These are phyloP conservation scores for Scheffersomyces lignosus DNA, from an alignment of 805 yeast genomes.

Conservation along the genomic window DNA sequence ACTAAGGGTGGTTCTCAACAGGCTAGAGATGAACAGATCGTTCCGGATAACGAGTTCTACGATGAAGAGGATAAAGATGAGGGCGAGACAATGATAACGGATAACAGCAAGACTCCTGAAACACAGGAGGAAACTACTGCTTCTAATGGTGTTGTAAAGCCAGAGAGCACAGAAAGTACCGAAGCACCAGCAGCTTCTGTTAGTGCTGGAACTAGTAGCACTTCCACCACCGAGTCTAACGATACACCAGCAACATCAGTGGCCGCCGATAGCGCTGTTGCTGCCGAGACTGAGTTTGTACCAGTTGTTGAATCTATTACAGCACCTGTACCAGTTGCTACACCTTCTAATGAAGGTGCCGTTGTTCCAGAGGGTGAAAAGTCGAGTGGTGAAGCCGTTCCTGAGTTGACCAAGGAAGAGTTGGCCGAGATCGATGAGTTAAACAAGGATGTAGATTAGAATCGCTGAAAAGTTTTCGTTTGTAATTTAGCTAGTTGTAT, in stretches of 20 bases:
- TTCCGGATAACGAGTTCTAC: conserved; percentile 76
- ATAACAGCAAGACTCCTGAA: neutral
- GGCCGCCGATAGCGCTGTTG: neutral
- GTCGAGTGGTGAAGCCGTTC: neutral
- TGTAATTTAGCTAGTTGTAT: conserved; percentile 1
- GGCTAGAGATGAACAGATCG: conserved; percentile 74
- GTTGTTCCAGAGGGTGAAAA: no score
- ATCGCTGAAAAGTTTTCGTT: neutral
- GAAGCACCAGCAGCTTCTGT: neutral
- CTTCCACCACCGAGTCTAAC: neutral
- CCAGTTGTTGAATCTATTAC: neutral
- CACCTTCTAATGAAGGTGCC: no score
- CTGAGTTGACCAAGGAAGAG: conserved; percentile 36
- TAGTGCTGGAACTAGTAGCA: neutral
- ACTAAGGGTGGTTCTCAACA: conserved; percentile 88
- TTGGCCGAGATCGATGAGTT: conserved; percentile 37
- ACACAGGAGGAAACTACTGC: no score
- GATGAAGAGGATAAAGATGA: conserved; percentile 56
- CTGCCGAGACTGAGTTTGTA: neutral
- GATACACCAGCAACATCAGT: neutral
- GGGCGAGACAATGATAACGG: conserved; percentile 31
- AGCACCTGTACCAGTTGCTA: no score
- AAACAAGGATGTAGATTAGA: conserved; percentile 16
- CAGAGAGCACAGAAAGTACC: neutral
- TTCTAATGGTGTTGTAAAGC: no score